Conservation (phyloP, 208 protist species). For the Histomonas meleagridis region DNA sequence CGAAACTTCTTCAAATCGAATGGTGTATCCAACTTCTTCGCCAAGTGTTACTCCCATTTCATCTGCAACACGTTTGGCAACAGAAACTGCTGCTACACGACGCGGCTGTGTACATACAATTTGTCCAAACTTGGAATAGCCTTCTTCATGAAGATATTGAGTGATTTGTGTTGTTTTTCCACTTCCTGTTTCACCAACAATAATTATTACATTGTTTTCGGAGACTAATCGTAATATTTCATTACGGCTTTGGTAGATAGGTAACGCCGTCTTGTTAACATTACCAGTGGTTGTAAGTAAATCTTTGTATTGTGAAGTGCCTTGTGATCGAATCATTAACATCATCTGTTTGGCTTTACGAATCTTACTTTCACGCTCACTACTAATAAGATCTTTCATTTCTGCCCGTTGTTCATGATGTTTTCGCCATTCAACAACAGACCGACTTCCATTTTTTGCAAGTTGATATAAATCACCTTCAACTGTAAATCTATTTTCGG, state of each 20-base stretch:
- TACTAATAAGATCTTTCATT: background rate
- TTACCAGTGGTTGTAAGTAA: background rate
- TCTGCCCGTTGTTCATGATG: background rate
- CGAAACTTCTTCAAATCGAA: conserved; percentile 75
- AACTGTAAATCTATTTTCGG: background rate
- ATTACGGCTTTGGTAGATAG: background rate
- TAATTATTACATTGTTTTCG: conserved; percentile 45
- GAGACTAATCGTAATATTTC: background rate
- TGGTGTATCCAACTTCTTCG: conserved; percentile 63
- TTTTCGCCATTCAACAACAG: background rate
- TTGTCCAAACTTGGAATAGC: conserved; percentile 50
- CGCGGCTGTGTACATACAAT: conserved; percentile 83
- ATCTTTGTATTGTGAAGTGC: background rate
- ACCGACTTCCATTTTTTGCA: background rate
- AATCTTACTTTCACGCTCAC: background rate
- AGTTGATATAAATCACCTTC: conserved; percentile 31
- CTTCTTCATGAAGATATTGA: conserved; percentile 72
- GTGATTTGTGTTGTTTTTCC: conserved; percentile 80
- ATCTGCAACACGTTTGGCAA: conserved; percentile 84
- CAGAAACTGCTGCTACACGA: conserved; percentile 91
- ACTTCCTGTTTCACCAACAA: conserved; percentile 56
- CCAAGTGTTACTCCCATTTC: conserved; percentile 68
- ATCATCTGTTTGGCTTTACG: conserved; percentile 1
- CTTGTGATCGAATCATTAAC: background rate
- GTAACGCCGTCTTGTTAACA: background rate